Base-by-base conservation (phyloP, 2,329 filamentous ascomycete genomes). In the Xylaria sp. region DNA sequence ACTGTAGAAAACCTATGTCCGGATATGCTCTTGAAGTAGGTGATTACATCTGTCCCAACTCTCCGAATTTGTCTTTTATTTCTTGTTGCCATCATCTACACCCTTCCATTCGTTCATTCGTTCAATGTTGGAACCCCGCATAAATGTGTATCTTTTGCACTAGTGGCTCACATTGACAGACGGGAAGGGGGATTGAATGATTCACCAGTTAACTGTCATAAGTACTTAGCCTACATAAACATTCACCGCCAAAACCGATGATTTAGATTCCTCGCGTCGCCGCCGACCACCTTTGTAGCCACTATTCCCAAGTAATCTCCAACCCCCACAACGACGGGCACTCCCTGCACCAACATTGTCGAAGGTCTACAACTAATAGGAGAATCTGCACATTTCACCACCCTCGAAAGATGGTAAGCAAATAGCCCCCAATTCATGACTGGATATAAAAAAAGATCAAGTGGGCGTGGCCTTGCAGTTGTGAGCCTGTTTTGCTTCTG, bases 61-160 rank as follows among this genome's bases (percentile, higher is more conserved):
- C 48, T n/a, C 48, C 18, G 8, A 29, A 4, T 35, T 23, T 48
- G 5, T 8, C 27, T 18, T n/a, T 27, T 23, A 9, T 13, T 60
- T 50, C 9, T 37, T n/a, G n/a, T 2, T n/a, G 13, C 50, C 29
- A 16, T 32, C 2, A 29, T 29, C 27, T 27, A 25, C 8, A 25
- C 12, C 25, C 5, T 16, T 35, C 32, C 6, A 35, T 35, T 10
- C 2, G 10, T 35, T 10, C 8, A 35, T 35, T 35, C 32, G 10
- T 35, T 25, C 55, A 57, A n/a, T 10, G 18, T 57, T 44, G 8
- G 42, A 61, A 35, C 58, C 59, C 58, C 58, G 64, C 64, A 58
- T 32, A 51, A 18, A 29, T 42, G 29, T 21, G n/a, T 21, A 21
- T n/a, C 42, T 4, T 48, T 35, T 35, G 32, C 32, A 35, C 32